Base-by-base conservation (phyloP, 148 eudicot species). In the Silene conica region DNA sequence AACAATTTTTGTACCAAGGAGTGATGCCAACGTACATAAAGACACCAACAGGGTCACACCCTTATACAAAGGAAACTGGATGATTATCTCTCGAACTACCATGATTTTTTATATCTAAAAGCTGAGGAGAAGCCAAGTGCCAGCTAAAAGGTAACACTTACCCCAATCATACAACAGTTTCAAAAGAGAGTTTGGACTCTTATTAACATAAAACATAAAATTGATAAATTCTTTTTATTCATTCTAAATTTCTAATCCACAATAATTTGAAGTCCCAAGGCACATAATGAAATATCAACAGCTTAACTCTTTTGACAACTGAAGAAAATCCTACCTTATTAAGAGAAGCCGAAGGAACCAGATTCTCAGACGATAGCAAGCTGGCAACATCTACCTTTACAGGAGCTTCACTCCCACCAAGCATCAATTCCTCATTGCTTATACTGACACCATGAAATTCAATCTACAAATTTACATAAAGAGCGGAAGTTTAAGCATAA, bases 331-430 rank as follows among this genome's bases (percentile, higher is more conserved):
- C 73, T 60, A 87, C 99, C 96, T 89, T 92, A 71, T 86, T 86
- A 43, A 95, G 86, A 55, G 81, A 80, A 63, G 99, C 99, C 64
- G 85, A 78, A 23, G 97, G 99, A 73, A 75, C 81, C 75, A 95
- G 96, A 73, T 86, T 87, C 83, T 92, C 97, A 38, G 93, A 85
- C 61, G 92, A 88, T 76, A 95, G 80, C 77, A 88, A 85, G 80
- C 96, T 87, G 81, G 85, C 86, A 38, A 89, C 90, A 80, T 85
- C 96, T 71, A 95, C 81, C 80, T 92, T 81, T 34, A 79, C 86
- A 81, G 97, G 96, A 55, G 96, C 99, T 45, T 95, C 97, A 83
- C 96, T 87, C 71, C 99, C 97, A 75, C 87, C 87, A 82, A 95
- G 88, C 45, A 87, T 55, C 60, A 90, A 79, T 73, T 92, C 99